Evolutionary conservation across 495 filamentous ascomycete species (phyloP).

Genomic region (Xeromyces bisporus): DNA sequence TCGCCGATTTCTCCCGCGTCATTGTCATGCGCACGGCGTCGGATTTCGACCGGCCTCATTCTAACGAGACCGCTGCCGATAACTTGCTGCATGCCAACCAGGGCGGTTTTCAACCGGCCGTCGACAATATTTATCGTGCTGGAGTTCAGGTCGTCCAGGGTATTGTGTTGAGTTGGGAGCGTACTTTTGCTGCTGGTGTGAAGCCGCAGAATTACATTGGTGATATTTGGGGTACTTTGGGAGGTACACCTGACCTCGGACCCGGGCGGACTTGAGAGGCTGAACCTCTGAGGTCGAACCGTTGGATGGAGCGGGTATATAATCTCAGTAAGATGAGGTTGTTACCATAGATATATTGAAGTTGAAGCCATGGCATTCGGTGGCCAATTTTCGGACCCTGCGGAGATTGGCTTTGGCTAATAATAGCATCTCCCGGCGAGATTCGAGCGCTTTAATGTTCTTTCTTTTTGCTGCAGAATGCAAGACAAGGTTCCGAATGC

Average conservation of each 20-base stretch:
- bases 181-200: conserved; percentile 39
- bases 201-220: conserved; percentile 53
- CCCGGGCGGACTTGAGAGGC: no score
- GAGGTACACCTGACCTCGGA: conserved; percentile 50
- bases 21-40: conserved; percentile 60
- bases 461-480: no score
- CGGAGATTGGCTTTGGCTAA: no score
- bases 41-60: conserved; percentile 55
- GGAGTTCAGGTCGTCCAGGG: conserved; percentile 51
- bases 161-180: conserved; percentile 43
- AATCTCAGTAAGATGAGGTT: no score
- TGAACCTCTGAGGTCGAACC: no score
- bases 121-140: conserved; percentile 50
- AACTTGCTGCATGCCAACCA: conserved; percentile 43
- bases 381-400: no score
- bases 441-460: no score
- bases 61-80: conserved; percentile 31
- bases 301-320: no score
- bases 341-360: no score
- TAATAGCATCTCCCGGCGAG: no score
- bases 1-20: conserved; percentile 49
- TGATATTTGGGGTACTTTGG: conserved; percentile 51
- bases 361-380: no score
- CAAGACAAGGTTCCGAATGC: no score
- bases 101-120: conserved; percentile 39